phyloP scores from a whole-genome alignment of 176 grass and related monocot genomes.

The Avena eriantha region DNA sequence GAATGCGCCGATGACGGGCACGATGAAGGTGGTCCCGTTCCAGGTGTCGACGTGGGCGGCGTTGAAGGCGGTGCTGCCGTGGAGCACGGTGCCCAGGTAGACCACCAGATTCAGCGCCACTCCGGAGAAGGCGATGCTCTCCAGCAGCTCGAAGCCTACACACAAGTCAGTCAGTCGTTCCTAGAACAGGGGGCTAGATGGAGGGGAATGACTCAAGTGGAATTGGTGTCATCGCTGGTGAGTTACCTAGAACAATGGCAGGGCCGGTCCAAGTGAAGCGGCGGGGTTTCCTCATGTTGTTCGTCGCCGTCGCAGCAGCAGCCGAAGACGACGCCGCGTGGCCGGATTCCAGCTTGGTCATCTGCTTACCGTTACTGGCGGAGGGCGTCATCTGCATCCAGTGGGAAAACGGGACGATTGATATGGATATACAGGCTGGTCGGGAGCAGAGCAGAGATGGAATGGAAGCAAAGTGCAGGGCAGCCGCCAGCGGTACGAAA shows the following conservation, averaged over 20 bases:
- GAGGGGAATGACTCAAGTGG: background rate
- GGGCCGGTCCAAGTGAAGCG: slow-evolving; percentile 44
- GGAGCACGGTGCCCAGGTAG: slow-evolving; percentile 73
- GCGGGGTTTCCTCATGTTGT: background rate
- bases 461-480: background rate
- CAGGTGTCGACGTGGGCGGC: slow-evolving; percentile 74
- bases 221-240: background rate
- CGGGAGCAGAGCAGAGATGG: background rate
- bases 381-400: slow-evolving; percentile 8
- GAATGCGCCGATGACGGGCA: slow-evolving; percentile 69
- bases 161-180: background rate
- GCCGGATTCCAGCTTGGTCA: slow-evolving; percentile 17
- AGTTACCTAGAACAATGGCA: slow-evolving; percentile 48
- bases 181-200: background rate
- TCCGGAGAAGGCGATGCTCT: slow-evolving; percentile 71
- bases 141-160: slow-evolving; percentile 64
- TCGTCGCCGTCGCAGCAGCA: background rate
- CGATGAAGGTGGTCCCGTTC: slow-evolving; percentile 81
- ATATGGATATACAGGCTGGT: too few species aligned
- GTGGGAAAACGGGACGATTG: background rate
- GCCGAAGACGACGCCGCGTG: background rate
- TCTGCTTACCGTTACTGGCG: background rate
- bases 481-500: background rate
- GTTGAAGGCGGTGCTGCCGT: slow-evolving; percentile 62
- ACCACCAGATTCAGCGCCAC: slow-evolving; percentile 73